Evolutionary conservation across 495 filamentous ascomycete species (phyloP), one percentile per base, ranked within the genome.

Genomic region (Aspergillus diversus): DNA sequence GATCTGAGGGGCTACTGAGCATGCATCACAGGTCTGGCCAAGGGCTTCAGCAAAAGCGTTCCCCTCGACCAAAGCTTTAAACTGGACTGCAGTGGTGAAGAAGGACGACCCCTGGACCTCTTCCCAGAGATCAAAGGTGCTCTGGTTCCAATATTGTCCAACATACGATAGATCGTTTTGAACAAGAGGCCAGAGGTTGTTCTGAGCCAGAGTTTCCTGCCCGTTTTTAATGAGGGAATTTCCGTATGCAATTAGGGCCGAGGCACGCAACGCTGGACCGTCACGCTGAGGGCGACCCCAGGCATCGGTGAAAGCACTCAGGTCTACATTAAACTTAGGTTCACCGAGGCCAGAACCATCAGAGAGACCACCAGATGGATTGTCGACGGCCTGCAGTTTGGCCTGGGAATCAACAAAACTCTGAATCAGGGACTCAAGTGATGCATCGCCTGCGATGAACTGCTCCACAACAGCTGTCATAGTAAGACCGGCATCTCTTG

Each of bases 271-370:
- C 13, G 78, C 71, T 56, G 87, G 86, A 7, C 87, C 86, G 64
- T 89, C 87, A 31, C 82, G 78, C 67, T 90, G 87, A 15, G 86
- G 86, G 21, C 86, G 75, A 46, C 86, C 87, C 87, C 87, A 89
- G 2, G 75, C 65, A 16, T 77, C 85, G 16, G 77, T 80, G 69
- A 83, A 89, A 5, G 79, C 75, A 46, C 73, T 77, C 5, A 80
- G 74, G 65, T 88, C 75, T 12, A 80, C 81, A 35, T 86, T 71
- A 59, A 84, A 89, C 62, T 90, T 90, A 2, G 87, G 86, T 61
- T 89, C 87, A 21, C 79, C 87, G 9, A 90, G 79, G 8, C 84
- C 84, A 17, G 78, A 73, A 7, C 81, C 78, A 54, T 77, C 73
- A 9, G 75, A 69, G 39, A 86, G 77, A n/a, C 72, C 69, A 9